These are phyloP conservation scores for Penstemon barbatus DNA, from an alignment of 257 asterid genomes.

Conservation along the genomic window DNA sequence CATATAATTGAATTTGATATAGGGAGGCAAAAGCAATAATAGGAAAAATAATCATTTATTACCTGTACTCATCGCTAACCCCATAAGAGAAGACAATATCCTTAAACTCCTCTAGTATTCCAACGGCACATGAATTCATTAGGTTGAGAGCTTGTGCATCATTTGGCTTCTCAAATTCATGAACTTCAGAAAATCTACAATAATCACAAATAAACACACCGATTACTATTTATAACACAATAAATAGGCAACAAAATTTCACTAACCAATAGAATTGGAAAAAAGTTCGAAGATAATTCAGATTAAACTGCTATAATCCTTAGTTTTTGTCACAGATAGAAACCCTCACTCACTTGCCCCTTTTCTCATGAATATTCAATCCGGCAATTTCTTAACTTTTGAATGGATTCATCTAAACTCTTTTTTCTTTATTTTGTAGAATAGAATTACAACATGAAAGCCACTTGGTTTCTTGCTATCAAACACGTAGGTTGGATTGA, in stretches of 20 bases:
- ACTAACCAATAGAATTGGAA: not conserved
- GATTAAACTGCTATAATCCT: too few relatives aligned
- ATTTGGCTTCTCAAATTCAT: slow-evolving; percentile 86
- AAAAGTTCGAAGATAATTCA: too few relatives aligned
- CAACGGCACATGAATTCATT: slow-evolving; percentile 82
- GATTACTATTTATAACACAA: not conserved
- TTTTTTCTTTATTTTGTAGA: not conserved
- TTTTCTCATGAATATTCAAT: not conserved
- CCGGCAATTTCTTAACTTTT: not conserved
- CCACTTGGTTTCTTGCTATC: not conserved
- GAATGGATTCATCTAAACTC: not conserved
- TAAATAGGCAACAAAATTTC: slow-evolving; percentile 1
- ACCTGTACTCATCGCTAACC: slow-evolving; percentile 92
- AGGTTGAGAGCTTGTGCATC: slow-evolving; percentile 78
- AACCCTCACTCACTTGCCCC: too few relatives aligned
- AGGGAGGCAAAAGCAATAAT: slow-evolving; percentile 17
- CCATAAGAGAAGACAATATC: slow-evolving; percentile 88
- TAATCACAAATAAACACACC: slow-evolving; percentile 10
- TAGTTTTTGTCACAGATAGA: not conserved
- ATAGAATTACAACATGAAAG: not conserved
- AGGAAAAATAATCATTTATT: slow-evolving; percentile 22
- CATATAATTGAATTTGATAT: slow-evolving; percentile 6
- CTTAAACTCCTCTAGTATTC: slow-evolving; percentile 65
- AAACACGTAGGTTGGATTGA: too few relatives aligned
- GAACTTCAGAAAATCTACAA: slow-evolving; percentile 69